Conservation (phyloP, 2,329 filamentous ascomycete genomes). For the Cordyceps militaris region DNA sequence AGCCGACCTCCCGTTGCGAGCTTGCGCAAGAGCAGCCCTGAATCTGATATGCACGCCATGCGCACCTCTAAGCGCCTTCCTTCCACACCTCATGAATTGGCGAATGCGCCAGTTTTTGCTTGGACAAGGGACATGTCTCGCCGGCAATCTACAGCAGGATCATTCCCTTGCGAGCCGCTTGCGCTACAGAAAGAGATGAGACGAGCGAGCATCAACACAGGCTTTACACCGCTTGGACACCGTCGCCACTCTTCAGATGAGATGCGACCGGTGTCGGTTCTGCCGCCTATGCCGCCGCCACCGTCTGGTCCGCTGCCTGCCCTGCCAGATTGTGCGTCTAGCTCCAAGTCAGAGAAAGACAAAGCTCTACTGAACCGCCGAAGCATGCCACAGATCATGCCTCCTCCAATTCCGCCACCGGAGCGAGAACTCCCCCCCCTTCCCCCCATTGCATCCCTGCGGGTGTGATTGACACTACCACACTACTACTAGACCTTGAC, state of each 20-base stretch:
- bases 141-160: not conserved
- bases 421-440: slow-evolving; percentile 49
- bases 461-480: not conserved
- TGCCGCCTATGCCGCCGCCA: slow-evolving; percentile 21
- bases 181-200: not conserved
- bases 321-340: slow-evolving; percentile 21
- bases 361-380: slow-evolving; percentile 30
- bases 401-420: slow-evolving; percentile 46
- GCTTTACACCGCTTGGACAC: not conserved
- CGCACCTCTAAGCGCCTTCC: not conserved
- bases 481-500: not conserved
- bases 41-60: not conserved
- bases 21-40: not conserved
- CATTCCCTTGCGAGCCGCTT: not conserved
- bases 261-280: not conserved
- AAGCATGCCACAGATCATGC: slow-evolving; percentile 43
- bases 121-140: not conserved
- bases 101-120: not conserved
- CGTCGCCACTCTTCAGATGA: slow-evolving; percentile 10
- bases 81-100: not conserved
- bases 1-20: not conserved
- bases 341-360: slow-evolving; percentile 18
- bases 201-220: not conserved
- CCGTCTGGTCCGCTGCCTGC: slow-evolving; percentile 26
- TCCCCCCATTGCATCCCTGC: slow-evolving; percentile 26